Percentiles rank a stretch among this genome's conserved stretches.
These are phyloP conservation scores for Hyaloperonospora arabidopsidis DNA, from an alignment of 352 stramenopile genomes.

Conservation along the genomic window DNA sequence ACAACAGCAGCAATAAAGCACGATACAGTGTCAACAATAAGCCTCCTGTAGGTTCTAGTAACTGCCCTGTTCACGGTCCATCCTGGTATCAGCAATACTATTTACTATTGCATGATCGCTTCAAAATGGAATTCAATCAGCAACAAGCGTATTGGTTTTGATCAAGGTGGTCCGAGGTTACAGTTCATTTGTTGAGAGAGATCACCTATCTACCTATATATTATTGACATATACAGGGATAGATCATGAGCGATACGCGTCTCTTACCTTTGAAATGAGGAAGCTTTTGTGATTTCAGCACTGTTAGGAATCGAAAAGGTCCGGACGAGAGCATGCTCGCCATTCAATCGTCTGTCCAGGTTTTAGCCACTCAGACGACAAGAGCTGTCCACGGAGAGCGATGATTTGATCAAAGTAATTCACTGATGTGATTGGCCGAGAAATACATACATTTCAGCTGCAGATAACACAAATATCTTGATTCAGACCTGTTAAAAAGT, in stretches of 20 bases:
- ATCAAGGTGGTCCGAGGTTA: not conserved
- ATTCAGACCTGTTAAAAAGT: no score
- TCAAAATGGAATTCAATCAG: no score
- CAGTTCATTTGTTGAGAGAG: no score
- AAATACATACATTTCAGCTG: no score
- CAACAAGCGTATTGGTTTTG: not conserved
- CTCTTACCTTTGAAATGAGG: conserved; percentile 73
- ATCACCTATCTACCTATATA: no score
- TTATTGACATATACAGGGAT: no score
- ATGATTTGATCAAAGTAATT: conserved; percentile 15
- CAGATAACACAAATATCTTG: no score
- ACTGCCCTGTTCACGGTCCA: no score
- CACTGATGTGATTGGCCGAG: conserved; percentile 25
- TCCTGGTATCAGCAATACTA: no score
- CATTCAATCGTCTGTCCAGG: conserved; percentile 52
- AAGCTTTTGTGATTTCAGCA: conserved; percentile 86
- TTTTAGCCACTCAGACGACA: conserved; percentile 26
- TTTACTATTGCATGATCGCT: no score
- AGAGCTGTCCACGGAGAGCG: not conserved
- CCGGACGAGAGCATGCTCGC: conserved; percentile 26
- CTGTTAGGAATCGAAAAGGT: conserved; percentile 31
- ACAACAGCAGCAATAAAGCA: conserved; percentile 12
- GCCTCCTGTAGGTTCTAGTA: no score
- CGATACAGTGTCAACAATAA: no score
- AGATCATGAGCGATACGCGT: not conserved